These are phyloP conservation scores for Dioscorea cayenensis DNA, from an alignment of 116 monocot species.

Conservation along the genomic window DNA sequence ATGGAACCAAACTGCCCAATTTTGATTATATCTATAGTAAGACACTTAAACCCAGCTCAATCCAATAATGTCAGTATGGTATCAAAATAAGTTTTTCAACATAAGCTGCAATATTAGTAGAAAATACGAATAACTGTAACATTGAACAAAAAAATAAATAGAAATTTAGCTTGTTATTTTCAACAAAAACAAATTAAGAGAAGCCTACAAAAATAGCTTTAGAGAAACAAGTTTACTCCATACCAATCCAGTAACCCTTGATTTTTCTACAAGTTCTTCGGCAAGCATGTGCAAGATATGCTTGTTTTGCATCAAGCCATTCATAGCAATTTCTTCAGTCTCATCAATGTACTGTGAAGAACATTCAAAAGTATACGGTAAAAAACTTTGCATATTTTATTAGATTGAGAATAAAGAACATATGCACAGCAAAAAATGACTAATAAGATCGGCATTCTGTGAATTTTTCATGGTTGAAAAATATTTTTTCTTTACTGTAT, in stretches of 20 bases:
- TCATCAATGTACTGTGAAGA: slow-evolving; percentile 73
- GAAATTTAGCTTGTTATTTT: neutral
- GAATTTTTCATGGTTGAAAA: neutral
- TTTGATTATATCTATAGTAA: too few species aligned
- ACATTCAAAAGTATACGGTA: neutral
- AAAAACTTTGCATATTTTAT: neutral
- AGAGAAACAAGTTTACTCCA: neutral
- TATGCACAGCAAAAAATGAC: neutral
- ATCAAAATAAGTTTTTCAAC: too few species aligned
- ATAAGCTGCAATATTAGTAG: too few species aligned
- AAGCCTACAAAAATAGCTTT: neutral
- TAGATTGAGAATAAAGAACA: neutral
- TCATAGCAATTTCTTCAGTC: slow-evolving; percentile 81
- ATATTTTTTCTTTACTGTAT: neutral
- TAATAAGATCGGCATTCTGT: neutral
- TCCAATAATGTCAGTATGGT: too few species aligned
- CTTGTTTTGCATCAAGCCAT: slow-evolving; percentile 54
- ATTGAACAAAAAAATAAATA: too few species aligned
- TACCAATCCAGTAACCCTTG: slow-evolving; percentile 85
- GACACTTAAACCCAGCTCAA: too few species aligned
- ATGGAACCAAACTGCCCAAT: too few species aligned
- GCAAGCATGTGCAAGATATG: slow-evolving; percentile 70
- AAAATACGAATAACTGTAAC: too few species aligned
- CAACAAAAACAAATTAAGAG: neutral
- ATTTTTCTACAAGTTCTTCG: slow-evolving; percentile 53